Evolutionary conservation across 768 basidiomycete genomes (phyloP).

Genomic region (Boletus edulis): DNA sequence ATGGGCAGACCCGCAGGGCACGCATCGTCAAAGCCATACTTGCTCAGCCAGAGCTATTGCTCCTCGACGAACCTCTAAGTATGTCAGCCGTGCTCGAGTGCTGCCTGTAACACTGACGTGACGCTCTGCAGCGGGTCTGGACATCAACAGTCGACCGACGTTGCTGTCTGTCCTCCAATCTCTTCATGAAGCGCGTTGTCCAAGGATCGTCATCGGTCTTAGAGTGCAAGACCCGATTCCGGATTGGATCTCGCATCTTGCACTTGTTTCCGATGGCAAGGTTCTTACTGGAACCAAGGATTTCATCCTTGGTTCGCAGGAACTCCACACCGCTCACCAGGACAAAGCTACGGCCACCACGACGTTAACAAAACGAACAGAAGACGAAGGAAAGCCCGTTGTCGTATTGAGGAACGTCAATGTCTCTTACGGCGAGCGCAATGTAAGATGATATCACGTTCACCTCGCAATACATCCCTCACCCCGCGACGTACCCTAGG

Average conservation of each 20-base stretch:
- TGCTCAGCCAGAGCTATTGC: slow-evolving; percentile 62
- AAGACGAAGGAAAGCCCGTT: slow-evolving; percentile 37
- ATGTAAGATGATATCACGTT: slow-evolving; percentile 37
- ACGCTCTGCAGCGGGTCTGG: slow-evolving; percentile 67
- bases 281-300: slow-evolving; percentile 53
- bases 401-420: slow-evolving; percentile 65
- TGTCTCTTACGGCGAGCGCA: slow-evolving; percentile 66
- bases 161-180: slow-evolving; percentile 54
- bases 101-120: background rate
- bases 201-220: slow-evolving; percentile 64
- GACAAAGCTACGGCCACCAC: background rate
- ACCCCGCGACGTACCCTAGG: slow-evolving; percentile 37
- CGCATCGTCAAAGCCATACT: slow-evolving; percentile 79
- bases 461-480: background rate
- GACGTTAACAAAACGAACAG: background rate
- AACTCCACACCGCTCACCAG: slow-evolving; percentile 4
- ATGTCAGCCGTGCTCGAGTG: slow-evolving; percentile 19
- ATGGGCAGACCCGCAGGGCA: slow-evolving; percentile 89
- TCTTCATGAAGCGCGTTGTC: slow-evolving; percentile 46
- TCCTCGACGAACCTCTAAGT: slow-evolving; percentile 95
- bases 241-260: slow-evolving; percentile 69
- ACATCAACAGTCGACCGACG: slow-evolving; percentile 54
- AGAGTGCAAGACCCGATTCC: slow-evolving; percentile 72
- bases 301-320: slow-evolving; percentile 37
- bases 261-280: slow-evolving; percentile 45